Evolutionary conservation across 352 stramenopile genomes (phyloP).

Genomic region (Pythium brachiatum): DNA sequence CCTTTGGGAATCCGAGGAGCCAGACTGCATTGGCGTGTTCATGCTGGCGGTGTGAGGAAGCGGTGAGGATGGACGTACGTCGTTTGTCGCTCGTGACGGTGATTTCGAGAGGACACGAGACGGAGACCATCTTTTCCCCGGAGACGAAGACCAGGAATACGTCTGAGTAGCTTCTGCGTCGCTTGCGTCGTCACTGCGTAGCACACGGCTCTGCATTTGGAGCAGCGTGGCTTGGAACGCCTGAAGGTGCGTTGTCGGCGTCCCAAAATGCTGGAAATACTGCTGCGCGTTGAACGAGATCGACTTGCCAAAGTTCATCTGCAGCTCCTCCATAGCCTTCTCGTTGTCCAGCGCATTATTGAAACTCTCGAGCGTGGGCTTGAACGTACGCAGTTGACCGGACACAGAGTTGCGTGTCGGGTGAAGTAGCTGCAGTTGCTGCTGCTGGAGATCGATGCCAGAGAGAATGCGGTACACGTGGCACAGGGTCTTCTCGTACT

Average conservation of each 20-base stretch:
- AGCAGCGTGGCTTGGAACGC: constrained; percentile 25
- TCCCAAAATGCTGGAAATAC: constrained; percentile 35
- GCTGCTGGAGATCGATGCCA: constrained; percentile 3
- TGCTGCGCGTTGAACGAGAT: constrained; percentile 36
- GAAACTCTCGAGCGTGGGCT: constrained; percentile 37
- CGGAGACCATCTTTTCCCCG: neutral
- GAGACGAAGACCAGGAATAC: neutral
- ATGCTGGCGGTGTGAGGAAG: neutral
- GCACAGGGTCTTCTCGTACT: constrained; percentile 43
- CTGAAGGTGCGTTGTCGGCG: constrained; percentile 21
- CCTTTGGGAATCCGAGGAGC: neutral
- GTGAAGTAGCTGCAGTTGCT: neutral
- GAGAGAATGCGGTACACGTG: constrained; percentile 28
- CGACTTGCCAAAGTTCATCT: constrained; percentile 41
- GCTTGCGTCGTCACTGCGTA: neutral
- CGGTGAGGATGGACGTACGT: neutral
- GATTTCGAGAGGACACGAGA: neutral
- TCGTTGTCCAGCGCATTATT: constrained; percentile 31
- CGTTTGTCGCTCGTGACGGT: neutral
- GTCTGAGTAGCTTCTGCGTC: neutral
- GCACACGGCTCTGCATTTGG: constrained; percentile 22
- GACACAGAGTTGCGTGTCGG: neutral
- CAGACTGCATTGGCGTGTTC: neutral
- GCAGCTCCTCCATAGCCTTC: constrained; percentile 30
- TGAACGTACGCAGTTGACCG: constrained; percentile 20